phyloP scores from a whole-genome alignment of 305 asterid species.

The Fraxinus albicans region DNA sequence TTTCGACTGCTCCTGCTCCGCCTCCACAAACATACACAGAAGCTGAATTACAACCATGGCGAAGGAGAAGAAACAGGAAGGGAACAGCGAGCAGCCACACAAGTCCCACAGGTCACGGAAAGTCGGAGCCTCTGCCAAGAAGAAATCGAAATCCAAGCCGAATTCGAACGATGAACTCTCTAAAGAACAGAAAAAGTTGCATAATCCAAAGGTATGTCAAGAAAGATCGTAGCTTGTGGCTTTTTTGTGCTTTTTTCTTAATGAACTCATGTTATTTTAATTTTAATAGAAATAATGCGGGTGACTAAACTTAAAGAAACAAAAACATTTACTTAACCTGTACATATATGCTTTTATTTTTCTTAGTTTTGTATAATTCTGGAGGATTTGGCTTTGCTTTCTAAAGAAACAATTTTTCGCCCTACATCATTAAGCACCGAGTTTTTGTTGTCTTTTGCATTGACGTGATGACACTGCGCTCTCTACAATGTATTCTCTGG shows the following conservation, averaged over 20 bases:
- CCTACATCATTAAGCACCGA: background rate
- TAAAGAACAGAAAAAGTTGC: constrained; percentile 62
- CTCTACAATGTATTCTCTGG: background rate
- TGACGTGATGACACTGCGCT: background rate
- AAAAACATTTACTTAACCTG: background rate
- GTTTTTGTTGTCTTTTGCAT: background rate
- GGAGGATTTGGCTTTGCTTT: background rate
- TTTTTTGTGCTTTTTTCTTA: background rate
- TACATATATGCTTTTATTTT: background rate
- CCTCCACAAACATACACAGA: no score
- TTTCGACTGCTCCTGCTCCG: no score
- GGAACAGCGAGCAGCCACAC: constrained; percentile 49
- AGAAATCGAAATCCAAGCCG: constrained; percentile 54
- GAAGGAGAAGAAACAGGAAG: constrained; percentile 27
- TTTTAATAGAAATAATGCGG: background rate
- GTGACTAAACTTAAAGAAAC: background rate
- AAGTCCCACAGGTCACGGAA: constrained; percentile 72
- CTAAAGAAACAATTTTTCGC: background rate
- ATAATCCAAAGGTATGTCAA: constrained; percentile 58
- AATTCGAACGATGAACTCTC: constrained; percentile 38
- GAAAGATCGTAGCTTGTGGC: background rate
- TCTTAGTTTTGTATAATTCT: background rate
- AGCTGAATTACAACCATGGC: constrained; percentile 20
- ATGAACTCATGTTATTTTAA: background rate
- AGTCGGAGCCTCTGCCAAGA: constrained; percentile 81